phyloP scores from a whole-genome alignment of 2,329 filamentous ascomycete species.

The Nemania sp. region DNA sequence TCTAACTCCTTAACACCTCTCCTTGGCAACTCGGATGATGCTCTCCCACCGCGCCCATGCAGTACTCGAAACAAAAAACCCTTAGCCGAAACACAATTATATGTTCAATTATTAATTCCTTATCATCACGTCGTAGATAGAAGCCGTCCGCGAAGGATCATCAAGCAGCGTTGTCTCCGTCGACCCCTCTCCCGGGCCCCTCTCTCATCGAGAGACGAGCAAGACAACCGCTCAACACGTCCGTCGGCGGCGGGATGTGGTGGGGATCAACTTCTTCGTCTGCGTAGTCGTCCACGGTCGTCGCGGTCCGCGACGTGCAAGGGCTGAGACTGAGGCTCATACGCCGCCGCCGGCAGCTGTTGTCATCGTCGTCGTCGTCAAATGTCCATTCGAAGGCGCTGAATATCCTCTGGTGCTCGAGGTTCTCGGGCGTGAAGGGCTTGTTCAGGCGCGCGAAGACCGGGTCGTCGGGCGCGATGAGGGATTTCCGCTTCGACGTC shows the following conservation, averaged over 20 bases:
- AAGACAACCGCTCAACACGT: conserved; percentile 23
- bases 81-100: conserved; percentile 2
- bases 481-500: conserved; percentile 20
- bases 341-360: neutral
- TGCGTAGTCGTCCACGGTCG: conserved; percentile 34
- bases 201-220: conserved; percentile 26
- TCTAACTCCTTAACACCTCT: conserved; percentile 5
- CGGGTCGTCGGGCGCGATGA: conserved; percentile 25
- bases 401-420: conserved; percentile 42
- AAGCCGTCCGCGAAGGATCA: neutral
- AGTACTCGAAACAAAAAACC: neutral
- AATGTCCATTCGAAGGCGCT: conserved; percentile 40
- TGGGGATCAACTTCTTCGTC: conserved; percentile 9
- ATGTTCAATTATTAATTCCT: neutral
- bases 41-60: conserved; percentile 5
- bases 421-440: conserved; percentile 41
- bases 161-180: conserved; percentile 9
- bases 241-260: conserved; percentile 15
- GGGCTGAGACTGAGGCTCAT: conserved; percentile 39
- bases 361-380: conserved; percentile 22
- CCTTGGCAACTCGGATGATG: neutral
- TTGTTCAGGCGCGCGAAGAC: conserved; percentile 36
- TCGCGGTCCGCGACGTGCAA: conserved; percentile 35
- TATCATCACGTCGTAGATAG: conserved; percentile 19
- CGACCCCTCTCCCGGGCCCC: conserved; percentile 24